phyloP scores from a whole-genome alignment of 768 basidiomycete species.

The Mycena indigotica region DNA sequence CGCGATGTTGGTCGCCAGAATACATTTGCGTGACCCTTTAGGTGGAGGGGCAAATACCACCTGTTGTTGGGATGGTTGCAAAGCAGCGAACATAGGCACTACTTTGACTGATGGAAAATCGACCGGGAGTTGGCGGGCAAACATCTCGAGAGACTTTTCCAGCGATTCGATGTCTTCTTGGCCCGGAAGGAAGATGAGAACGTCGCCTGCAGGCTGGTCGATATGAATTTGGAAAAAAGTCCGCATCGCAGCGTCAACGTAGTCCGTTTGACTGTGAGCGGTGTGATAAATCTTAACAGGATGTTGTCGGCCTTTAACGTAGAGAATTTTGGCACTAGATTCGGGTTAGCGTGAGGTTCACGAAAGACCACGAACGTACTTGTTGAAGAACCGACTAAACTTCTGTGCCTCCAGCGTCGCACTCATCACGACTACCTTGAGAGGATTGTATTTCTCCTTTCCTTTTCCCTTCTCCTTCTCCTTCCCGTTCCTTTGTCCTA shows the following conservation, averaged over 20 bases:
- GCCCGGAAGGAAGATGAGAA: constrained; percentile 93
- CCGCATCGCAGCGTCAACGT: constrained; percentile 84
- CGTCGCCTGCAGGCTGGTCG: constrained; percentile 78
- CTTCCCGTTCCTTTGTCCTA: constrained; percentile 58
- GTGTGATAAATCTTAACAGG: constrained; percentile 86
- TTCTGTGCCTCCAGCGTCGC: constrained; percentile 96
- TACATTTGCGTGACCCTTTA: constrained; percentile 78
- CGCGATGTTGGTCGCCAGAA: constrained; percentile 96
- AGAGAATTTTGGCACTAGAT: constrained; percentile 80
- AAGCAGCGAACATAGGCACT: constrained; percentile 84
- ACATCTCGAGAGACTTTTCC: constrained; percentile 69
- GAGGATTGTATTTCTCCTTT: constrained; percentile 59
- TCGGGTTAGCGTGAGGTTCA: constrained; percentile 3
- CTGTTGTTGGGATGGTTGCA: constrained; percentile 75
- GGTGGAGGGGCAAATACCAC: constrained; percentile 75
- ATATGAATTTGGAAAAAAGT: constrained; percentile 94
- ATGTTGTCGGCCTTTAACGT: constrained; percentile 92
- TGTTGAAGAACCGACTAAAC: constrained; percentile 84
- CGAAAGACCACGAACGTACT: constrained; percentile 50
- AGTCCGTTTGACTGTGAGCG: constrained; percentile 73
- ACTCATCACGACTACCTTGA: constrained; percentile 96
- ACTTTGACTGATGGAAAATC: constrained; percentile 61
- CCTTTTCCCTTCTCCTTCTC: constrained; percentile 38
- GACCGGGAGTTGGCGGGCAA: constrained; percentile 68
- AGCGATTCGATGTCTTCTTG: constrained; percentile 97